These are phyloP conservation scores for Pestalotiopsis sp. DNA, from an alignment of 2,329 filamentous ascomycete species.

Conservation along the genomic window DNA sequence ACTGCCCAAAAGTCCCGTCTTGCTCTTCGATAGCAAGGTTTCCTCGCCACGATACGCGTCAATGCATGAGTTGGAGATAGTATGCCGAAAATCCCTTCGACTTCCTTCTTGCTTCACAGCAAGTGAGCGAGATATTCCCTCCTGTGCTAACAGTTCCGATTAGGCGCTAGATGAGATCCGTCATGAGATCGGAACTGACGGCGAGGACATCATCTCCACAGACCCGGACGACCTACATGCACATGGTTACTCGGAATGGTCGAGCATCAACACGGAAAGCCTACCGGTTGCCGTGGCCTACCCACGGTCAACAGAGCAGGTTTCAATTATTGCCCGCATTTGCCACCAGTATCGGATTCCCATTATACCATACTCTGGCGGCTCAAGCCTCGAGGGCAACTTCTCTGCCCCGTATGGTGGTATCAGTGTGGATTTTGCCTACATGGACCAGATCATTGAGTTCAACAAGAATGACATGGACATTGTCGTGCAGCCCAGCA, in stretches of 20 bases:
- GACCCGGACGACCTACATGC: constrained; percentile 63
- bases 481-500: constrained; percentile 85
- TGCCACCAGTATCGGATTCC: constrained; percentile 81
- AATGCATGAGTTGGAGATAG: constrained; percentile 52
- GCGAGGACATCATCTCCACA: constrained; percentile 62
- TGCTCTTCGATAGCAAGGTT: constrained; percentile 30
- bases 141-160: not conserved
- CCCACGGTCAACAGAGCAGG: constrained; percentile 62
- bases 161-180: constrained; percentile 61
- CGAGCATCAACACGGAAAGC: constrained; percentile 60
- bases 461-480: constrained; percentile 91
- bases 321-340: constrained; percentile 63
- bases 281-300: constrained; percentile 68
- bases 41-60: constrained; percentile 45
- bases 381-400: constrained; percentile 85
- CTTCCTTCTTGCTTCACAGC: not conserved
- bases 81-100: constrained; percentile 26
- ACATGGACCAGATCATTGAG: constrained; percentile 81
- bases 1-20: constrained; percentile 22
- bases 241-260: constrained; percentile 72
- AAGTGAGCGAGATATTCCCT: not conserved
- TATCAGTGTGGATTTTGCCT: constrained; percentile 85
- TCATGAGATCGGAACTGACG: constrained; percentile 36
- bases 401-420: constrained; percentile 87
- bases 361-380: constrained; percentile 85